These are phyloP conservation scores for Phoma sp. DNA, from an alignment of 2,329 filamentous ascomycete genomes.

Conservation along the genomic window DNA sequence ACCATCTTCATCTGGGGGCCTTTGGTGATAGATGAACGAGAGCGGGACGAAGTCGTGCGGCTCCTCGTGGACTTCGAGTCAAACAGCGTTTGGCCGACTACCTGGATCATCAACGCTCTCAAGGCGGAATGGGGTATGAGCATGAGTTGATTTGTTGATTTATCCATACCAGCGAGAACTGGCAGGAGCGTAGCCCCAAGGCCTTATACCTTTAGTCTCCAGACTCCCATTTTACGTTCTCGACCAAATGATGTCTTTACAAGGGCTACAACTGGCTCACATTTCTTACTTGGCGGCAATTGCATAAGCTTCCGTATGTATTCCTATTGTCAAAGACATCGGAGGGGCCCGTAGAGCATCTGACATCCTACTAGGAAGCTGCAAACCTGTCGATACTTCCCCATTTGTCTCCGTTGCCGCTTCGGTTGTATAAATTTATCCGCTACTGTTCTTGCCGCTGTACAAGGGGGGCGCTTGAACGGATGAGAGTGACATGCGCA, in stretches of 20 bases:
- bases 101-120: conserved; percentile 39
- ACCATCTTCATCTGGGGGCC: conserved; percentile 39
- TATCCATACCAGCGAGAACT: not conserved
- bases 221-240: no score
- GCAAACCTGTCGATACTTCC: no score
- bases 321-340: no score
- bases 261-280: conserved; percentile 1
- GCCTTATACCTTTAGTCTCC: not conserved
- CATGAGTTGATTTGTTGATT: not conserved
- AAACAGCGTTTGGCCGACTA: conserved; percentile 38
- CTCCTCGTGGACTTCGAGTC: conserved; percentile 33
- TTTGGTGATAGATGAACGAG: conserved; percentile 24
- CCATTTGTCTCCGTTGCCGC: no score
- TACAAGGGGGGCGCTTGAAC: no score
- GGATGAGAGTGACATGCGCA: not conserved
- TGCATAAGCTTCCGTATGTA: no score
- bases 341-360: no score
- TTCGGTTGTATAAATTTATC: no score
- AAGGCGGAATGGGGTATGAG: conserved; percentile 35
- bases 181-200: not conserved
- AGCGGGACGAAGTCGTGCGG: conserved; percentile 30
- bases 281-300: not conserved
- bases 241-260: not conserved
- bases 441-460: no score
- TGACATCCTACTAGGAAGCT: no score